Evolutionary conservation across 2,329 filamentous ascomycete genomes (phyloP), one percentile per base, ranked within the genome.

Genomic region (Pseudogymnoascus sp.): DNA sequence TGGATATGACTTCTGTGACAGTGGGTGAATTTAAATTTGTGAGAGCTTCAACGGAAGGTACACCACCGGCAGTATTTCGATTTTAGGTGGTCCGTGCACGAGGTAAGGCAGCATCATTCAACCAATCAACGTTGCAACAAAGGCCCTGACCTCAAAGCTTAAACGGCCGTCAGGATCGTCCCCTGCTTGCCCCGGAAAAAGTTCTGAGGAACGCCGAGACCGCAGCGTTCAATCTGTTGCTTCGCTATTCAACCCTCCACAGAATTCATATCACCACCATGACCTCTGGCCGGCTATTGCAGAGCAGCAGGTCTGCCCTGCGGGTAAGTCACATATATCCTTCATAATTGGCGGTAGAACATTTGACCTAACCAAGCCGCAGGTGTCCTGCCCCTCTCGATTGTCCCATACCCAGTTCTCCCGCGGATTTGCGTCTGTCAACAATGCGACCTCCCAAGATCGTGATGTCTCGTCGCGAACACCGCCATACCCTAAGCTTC

Each of bases 401-500:
- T 40, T 68, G 38, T 63, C 65, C 50, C 62, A 66, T 61, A 65
- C 64, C 26, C 64, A 64, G 62, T 68, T 62, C 60, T 42, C 67
- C 31, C 68, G 72, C 63, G 69, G 44, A 36, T 67, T 74, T 33
- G 72, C 72, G 63, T 74, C 69, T 60, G 67, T 71, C 36, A 68
- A 64, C 57, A 65, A 57, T 33, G 64, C 64, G 17, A 60, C 67
- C 13, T 63, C 67, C 33, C 70, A 70, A 62, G 65, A 68, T 28
- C 69, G 69, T 40, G 68, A 73, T 60, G 70, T 72, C 23, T 69
- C 69, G 61, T 70, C 71, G 11, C 70, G 72, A 61, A 72, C 82
- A 17, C 90, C 91, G 57, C 90, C 90, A 28, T 97, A 97, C 77
- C 82, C 88, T 70, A 92, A 88, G 76, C 88, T 96, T 61, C 83